Conservation (phyloP, 1,284 basidiomycete genomes). For the Malassezia nana region DNA sequence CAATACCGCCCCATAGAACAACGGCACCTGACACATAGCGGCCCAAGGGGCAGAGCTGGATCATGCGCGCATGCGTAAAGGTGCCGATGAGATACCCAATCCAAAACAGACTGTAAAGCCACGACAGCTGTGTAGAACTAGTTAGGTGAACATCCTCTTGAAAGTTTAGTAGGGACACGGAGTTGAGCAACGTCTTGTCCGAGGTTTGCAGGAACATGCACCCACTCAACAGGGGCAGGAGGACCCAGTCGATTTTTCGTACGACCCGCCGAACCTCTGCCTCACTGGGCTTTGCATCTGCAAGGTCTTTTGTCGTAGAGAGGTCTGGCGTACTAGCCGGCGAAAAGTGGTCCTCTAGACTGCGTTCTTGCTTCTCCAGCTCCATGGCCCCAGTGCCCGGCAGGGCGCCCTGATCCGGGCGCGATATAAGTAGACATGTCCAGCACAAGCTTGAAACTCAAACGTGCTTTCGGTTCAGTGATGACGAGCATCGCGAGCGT, state of each 20-base stretch:
- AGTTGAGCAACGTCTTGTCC: conserved; percentile 36
- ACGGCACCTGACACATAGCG: conserved; percentile 15
- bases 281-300: neutral
- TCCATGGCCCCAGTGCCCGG: neutral
- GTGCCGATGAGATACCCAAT: conserved; percentile 24
- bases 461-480: no score
- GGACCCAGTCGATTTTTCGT: conserved; percentile 37
- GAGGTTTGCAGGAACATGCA: conserved; percentile 27
- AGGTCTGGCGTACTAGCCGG: neutral
- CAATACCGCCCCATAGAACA: conserved; percentile 18
- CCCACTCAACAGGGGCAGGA: conserved; percentile 27
- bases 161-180: conserved; percentile 34
- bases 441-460: no score
- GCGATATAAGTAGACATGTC: no score
- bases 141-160: conserved; percentile 28
- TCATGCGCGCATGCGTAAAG: conserved; percentile 15
- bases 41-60: conserved; percentile 21
- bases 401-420: no score
- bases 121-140: conserved; percentile 31
- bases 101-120: conserved; percentile 32
- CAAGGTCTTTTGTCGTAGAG: neutral
- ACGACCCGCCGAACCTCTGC: conserved; percentile 14
- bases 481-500: no score
- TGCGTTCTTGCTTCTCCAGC: neutral
- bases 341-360: neutral